These are phyloP conservation scores for Amylostereum areolatum DNA, from an alignment of 1,284 basidiomycete species.

Conservation along the genomic window DNA sequence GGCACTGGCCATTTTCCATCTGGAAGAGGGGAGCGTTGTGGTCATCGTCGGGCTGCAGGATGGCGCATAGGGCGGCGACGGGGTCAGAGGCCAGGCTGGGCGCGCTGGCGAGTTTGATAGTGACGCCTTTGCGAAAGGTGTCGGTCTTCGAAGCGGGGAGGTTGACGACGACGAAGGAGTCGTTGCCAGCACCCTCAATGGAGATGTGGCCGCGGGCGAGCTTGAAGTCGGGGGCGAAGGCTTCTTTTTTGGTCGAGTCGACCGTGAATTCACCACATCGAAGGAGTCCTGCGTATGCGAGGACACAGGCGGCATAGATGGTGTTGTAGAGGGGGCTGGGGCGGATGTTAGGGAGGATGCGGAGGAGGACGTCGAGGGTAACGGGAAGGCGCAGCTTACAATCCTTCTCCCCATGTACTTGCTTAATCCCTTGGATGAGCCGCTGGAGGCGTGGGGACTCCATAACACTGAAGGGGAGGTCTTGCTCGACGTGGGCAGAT, in stretches of 20 bases:
- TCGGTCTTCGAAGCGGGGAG: not conserved
- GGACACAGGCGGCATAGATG: not conserved
- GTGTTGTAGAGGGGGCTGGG: not conserved
- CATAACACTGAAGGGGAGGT: conserved; percentile 18
- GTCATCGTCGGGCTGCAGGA: not conserved
- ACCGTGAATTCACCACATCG: not conserved
- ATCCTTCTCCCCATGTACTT: conserved; percentile 18
- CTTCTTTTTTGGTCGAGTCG: not conserved
- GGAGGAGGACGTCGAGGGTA: conserved; percentile 16
- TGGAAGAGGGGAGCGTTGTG: not conserved
- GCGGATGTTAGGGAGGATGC: not conserved
- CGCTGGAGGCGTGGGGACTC: conserved; percentile 17
- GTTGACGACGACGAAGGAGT: not conserved
- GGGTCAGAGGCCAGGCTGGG: not conserved
- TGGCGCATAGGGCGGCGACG: not conserved
- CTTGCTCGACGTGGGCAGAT: conserved; percentile 20
- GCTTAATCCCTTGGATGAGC: conserved; percentile 22
- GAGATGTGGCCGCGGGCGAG: not conserved
- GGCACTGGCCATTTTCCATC: not conserved
- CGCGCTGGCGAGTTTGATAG: not conserved
- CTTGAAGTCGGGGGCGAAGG: not conserved
- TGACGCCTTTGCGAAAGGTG: not conserved
- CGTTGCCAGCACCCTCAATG: not conserved
- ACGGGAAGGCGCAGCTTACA: conserved; percentile 19
- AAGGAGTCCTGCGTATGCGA: not conserved